Conservation (phyloP, 2,329 filamentous ascomycete species). For the Penicillium sp. region DNA sequence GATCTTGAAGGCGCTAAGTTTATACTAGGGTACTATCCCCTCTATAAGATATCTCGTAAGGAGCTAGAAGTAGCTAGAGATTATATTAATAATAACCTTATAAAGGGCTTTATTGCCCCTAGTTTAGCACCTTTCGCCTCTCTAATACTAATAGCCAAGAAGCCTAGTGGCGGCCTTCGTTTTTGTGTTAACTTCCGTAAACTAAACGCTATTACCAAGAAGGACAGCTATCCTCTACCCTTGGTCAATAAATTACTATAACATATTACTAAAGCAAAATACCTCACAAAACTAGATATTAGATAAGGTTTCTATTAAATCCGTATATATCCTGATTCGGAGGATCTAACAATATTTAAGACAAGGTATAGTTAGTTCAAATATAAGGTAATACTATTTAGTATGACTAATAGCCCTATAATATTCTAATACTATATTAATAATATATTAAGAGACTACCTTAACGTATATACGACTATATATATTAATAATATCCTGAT, state of each 20-base stretch:
- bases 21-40: too few species aligned
- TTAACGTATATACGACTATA: not conserved
- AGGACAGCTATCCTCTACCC: conserved; percentile 32
- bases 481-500: conserved; percentile 12
- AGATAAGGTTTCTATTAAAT: not conserved
- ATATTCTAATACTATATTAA: conserved; percentile 24
- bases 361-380: conserved; percentile 31
- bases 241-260: conserved; percentile 32
- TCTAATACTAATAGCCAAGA: conserved; percentile 10
- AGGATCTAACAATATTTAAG: conserved; percentile 11
- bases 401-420: conserved; percentile 18
- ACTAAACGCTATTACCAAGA: conserved; percentile 37
- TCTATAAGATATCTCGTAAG: not conserved
- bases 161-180: conserved; percentile 6
- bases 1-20: too few species aligned
- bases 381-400: conserved; percentile 34
- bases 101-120: not conserved
- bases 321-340: not conserved
- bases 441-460: not conserved
- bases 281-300: not conserved
- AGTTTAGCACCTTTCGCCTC: not conserved
- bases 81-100: not conserved
- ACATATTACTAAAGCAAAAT: conserved; percentile 5
- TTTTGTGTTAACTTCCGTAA: conserved; percentile 35
- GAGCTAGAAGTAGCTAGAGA: not conserved